Base-by-base conservation (phyloP, 495 filamentous ascomycete genomes). In the Talaromyces nanjingensis region DNA sequence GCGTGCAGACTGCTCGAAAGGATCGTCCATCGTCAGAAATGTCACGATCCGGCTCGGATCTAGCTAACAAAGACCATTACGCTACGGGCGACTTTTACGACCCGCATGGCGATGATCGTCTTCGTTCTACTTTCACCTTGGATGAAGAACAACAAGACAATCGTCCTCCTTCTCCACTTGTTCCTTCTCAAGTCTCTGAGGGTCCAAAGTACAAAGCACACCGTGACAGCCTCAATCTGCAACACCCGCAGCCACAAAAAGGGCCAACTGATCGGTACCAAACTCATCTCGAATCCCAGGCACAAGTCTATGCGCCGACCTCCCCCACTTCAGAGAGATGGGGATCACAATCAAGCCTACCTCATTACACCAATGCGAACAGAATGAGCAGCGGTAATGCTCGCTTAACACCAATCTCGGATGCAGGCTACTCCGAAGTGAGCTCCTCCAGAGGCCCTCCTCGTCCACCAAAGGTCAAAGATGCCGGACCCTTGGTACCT, bases 181-280 rank as follows among this genome's bases (percentile, higher is more conserved):
- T 89, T 20, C 87, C 86, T 14, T 81, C 84, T 52, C 71, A 85
- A 66, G 76, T 83, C 18, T 90, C 91, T 24, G 92, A 96, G 70
- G 88, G 91, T 63, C 91, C 92, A 33, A 96, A 96, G 72, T 96
- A 96, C 72, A 87, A 90, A 69, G 91, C 91, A 18, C 90, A 96
- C 73, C 91, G 93, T 58, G 90, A 94, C 71, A 96, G 91, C 54
- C 76, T 96, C 31, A 92, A 93, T 69, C 77, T 97, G 6, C 87
- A 93, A 72, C 93, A 97, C 74, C 93, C 93, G 16, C 93, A 97
- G 71, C 93, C 93, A 29, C 86, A 91, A 14, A 89, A 85, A 62
- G 91, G 91, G 0, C 88, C 91, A 29, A 92, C 91, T 9, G 87
- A 88, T 64, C 88, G 89, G 29, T 92, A 92, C 72, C 89, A 93